Base-by-base conservation (phyloP, 371 early-diverging fungal genomes). In the Actinomucor elegans region DNA sequence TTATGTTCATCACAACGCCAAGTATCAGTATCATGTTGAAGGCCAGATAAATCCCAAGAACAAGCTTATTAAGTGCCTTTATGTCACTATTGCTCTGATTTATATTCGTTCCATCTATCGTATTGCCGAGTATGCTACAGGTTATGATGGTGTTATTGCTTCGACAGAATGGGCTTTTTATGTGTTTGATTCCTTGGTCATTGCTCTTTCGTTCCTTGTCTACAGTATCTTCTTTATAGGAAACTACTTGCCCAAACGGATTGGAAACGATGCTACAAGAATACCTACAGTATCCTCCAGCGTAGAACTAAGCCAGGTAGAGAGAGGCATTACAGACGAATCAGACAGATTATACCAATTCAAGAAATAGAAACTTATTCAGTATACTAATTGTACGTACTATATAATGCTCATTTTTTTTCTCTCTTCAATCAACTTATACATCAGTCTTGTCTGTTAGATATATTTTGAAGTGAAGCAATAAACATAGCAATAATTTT, bases 21-120 rank as follows among this genome's bases (percentile, higher is more conserved):
- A 23, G 5, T 52, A 59, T 23, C n/a, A 40, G 8, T 59, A 52
- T 18, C 23, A 34, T 31, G 53, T 53, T 5, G 37, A 40, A 18
- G 48, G 45, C 17, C 48, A 42, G 17, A 21, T 36, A 7, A 53
- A 59, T 24, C 31, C 59, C 10, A 59, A 59, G 20, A 41, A 35
- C 5, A 9, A 15, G 2, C 8, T 59, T 35, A 35, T 59, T 14
- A 28, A 33, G 11, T 59, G 53, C n/a, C 48, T 59, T 0, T 59
- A 53, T 43, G 15, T 53, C 14, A 59, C 59, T 4, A 52, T 52
- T 14, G 12, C 34, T 15, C 36, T 59, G 12, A 33, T 59, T 10
- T 59, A 59, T 36, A 53, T 59, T 28, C 52, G 59, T 29, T 59
- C 59, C 4, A 48, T 59, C 3, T 59, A 59, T 31, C 59, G 59